Evolutionary conservation across 257 asterid genomes (phyloP), one percentile per base, ranked within the genome.

Genomic region (Fraxinus anomala): DNA sequence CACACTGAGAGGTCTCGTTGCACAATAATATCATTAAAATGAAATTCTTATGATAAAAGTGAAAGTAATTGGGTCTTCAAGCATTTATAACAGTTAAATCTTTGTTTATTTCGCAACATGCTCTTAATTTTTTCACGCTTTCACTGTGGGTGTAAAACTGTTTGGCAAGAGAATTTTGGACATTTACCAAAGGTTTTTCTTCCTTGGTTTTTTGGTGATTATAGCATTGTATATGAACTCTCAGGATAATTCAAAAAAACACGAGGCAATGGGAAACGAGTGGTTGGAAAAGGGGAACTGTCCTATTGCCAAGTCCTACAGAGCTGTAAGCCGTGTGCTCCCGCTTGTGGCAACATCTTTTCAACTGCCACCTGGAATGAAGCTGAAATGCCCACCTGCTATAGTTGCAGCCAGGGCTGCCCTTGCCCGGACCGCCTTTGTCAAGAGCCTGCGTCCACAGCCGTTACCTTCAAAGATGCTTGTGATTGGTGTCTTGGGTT

Each of bases 371-470:
- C 87, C 90, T 5, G 92, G 92, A 66, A 81, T 89, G 82, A 89
- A 89, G 88, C 78, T 88, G 81, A 91, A 81, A 73, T 92, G 97
- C 26, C 97, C 97, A 23, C 90, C 97, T 11, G 94, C 97, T 13
- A 51, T 91, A 71, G 89, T 91, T 74, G 97, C 96, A 70, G 96
- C 97, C 56, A 79, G 96, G 84, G 97, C 97, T 17, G 96, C 96
- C 83, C 94, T 91, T 11, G 92, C 97, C 80, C 78, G 85, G 54
- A 91, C 96, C 7, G 92, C 95, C 74, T 79, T 92, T 34, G 96
- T 89, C 12, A 92, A 92, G 86, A 86, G 79, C 42, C 39, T 92
- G 42, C 93, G 97, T 5, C 96, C 97, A 16, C 97, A 92, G 77
- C 94, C 97, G 68, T 76, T 92, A 66, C 89, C 96, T 51, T 86